These are phyloP conservation scores for Nasturtium officinale DNA, from an alignment of 345 rosid genomes.

Conservation along the genomic window DNA sequence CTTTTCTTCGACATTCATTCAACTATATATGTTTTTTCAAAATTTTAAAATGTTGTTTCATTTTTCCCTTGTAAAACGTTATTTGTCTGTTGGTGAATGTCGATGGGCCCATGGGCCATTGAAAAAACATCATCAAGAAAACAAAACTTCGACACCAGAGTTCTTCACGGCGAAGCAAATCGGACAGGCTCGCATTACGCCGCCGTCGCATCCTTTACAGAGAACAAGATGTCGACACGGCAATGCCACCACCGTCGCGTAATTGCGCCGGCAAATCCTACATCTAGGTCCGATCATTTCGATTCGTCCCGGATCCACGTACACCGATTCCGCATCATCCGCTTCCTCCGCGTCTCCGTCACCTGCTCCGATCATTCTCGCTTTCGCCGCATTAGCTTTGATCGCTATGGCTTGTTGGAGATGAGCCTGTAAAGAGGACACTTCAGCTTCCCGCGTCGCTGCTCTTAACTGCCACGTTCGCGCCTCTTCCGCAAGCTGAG, in stretches of 20 bases:
- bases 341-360: neutral
- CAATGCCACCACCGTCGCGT: conserved; percentile 69
- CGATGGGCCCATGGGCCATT: neutral
- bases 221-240: conserved; percentile 83
- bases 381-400: conserved; percentile 1
- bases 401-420: conserved; percentile 60
- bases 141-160: conserved; percentile 66
- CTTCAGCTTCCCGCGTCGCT: conserved; percentile 65
- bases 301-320: conserved; percentile 4
- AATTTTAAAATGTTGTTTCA: too few species aligned
- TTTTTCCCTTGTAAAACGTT: neutral
- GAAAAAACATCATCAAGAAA: conserved; percentile 31
- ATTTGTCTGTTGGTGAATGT: neutral
- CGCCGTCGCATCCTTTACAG: conserved; percentile 64
- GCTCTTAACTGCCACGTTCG: conserved; percentile 85
- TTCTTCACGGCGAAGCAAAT: conserved; percentile 56
- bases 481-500: conserved; percentile 67
- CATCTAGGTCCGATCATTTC: conserved; percentile 46
- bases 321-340: conserved; percentile 73
- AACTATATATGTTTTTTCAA: too few species aligned
- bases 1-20: too few species aligned
- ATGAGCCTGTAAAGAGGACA: conserved; percentile 69
- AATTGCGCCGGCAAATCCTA: conserved; percentile 53
- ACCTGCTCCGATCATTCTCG: neutral
- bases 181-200: conserved; percentile 60